Evolutionary conservation across 2,329 filamentous ascomycete genomes (phyloP).

Genomic region (Magnaporthiopsis rhizophila): DNA sequence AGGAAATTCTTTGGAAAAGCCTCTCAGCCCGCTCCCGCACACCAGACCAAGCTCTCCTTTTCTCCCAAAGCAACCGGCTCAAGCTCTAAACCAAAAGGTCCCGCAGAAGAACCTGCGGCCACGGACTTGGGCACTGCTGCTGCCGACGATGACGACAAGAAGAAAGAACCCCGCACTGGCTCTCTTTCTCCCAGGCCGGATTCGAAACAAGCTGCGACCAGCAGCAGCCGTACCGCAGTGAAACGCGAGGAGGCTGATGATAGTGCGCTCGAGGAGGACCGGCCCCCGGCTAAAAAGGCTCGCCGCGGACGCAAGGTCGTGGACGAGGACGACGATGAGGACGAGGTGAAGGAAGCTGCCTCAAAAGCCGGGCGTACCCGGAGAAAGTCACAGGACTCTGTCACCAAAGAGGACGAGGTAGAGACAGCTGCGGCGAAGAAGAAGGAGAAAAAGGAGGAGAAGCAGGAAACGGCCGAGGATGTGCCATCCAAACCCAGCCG

Average conservation of each 20-base stretch:
- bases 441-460: conserved; percentile 11
- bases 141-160: conserved; percentile 32
- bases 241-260: conserved; percentile 29
- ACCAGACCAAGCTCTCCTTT: conserved; percentile 76
- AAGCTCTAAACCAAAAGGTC: conserved; percentile 8
- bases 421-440: conserved; percentile 15
- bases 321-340: conserved; percentile 47
- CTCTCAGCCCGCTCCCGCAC: conserved; percentile 48
- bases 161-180: conserved; percentile 32
- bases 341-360: conserved; percentile 29
- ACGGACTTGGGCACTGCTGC: conserved; percentile 21
- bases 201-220: conserved; percentile 11
- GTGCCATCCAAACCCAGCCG: conserved; percentile 35
- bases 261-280: conserved; percentile 37
- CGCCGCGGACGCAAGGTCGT: conserved; percentile 38
- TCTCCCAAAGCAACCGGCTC: conserved; percentile 42
- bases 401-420: conserved; percentile 15
- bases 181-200: no score
- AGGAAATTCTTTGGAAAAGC: conserved; percentile 83
- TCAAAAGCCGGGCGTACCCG: conserved; percentile 14
- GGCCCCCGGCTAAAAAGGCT: conserved; percentile 52
- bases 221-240: conserved; percentile 17
- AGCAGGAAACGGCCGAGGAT: conserved; percentile 24
- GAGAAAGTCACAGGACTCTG: conserved; percentile 11
- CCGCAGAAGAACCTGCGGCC: background rate